phyloP scores from a whole-genome alignment of 2,329 filamentous ascomycete genomes.

The Verticillium klebahnii region DNA sequence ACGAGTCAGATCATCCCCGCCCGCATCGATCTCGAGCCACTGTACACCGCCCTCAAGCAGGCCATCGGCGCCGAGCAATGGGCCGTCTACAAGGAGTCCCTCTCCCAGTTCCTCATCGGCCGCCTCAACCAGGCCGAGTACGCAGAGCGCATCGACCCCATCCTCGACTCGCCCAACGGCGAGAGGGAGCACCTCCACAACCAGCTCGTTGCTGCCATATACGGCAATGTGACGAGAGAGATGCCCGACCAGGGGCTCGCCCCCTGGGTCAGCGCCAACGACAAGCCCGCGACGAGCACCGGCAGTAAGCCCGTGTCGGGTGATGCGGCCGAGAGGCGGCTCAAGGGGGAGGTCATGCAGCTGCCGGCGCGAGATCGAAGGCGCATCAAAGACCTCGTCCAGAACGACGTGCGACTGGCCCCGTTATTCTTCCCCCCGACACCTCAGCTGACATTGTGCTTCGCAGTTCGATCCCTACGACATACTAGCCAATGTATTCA shows the following conservation, averaged over 20 bases:
- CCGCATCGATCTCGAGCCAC: slow-evolving; percentile 62
- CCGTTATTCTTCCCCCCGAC: not conserved
- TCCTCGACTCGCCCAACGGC: slow-evolving; percentile 51
- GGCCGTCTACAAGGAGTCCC: slow-evolving; percentile 59
- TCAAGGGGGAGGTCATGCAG: slow-evolving; percentile 69
- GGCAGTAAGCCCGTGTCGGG: slow-evolving; percentile 59
- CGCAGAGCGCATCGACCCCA: slow-evolving; percentile 53
- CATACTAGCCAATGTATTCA: slow-evolving; percentile 46
- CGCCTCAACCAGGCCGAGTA: slow-evolving; percentile 60
- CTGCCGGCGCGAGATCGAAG: slow-evolving; percentile 61
- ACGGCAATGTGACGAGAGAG: slow-evolving; percentile 65
- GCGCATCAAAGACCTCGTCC: slow-evolving; percentile 60
- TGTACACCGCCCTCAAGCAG: slow-evolving; percentile 58
- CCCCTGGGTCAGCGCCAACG: slow-evolving; percentile 67
- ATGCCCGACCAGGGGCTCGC: slow-evolving; percentile 64
- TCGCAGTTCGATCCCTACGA: slow-evolving; percentile 51
- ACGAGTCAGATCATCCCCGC: slow-evolving; percentile 59
- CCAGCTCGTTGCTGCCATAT: slow-evolving; percentile 62
- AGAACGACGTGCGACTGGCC: slow-evolving; percentile 51
- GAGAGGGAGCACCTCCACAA: slow-evolving; percentile 63
- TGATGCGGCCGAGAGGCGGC: slow-evolving; percentile 59
- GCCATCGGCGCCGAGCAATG: slow-evolving; percentile 58
- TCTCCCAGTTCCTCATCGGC: slow-evolving; percentile 58
- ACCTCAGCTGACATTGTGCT: not conserved
- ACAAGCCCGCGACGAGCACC: slow-evolving; percentile 54